Conservation (phyloP, 768 basidiomycete genomes). For the Rhodosporidiobolus odoratus region DNA sequence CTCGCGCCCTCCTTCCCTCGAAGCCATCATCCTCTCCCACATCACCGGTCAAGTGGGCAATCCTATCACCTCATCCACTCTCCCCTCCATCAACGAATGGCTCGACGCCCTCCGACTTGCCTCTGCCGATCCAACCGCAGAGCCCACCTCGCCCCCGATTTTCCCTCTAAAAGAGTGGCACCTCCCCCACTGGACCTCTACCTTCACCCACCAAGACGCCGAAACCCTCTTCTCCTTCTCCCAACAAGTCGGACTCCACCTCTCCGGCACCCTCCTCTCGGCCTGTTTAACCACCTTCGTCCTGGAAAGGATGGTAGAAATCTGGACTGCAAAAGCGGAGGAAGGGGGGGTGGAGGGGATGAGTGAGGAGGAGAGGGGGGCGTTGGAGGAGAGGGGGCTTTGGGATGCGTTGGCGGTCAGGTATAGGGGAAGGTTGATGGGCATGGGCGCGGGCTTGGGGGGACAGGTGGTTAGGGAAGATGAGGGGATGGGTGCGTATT, state of each 20-base stretch:
- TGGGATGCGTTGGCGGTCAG: conserved; percentile 30
- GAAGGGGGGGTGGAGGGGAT: neutral
- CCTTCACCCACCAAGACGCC: conserved; percentile 1
- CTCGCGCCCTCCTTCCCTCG: neutral
- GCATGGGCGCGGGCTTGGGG: neutral
- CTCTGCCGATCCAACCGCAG: neutral
- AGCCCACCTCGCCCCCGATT: neutral
- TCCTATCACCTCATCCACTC: conserved; percentile 11
- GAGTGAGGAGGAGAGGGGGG: conserved; percentile 14
- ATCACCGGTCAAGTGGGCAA: conserved; percentile 19
- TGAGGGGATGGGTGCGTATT: neutral
- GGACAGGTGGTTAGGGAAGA: neutral
- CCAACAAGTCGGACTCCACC: neutral
- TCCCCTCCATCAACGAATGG: conserved; percentile 16
- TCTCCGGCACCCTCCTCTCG: conserved; percentile 3
- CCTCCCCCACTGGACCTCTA: conserved; percentile 5
- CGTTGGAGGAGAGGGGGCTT: neutral
- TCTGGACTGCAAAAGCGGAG: no score
- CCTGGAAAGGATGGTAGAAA: conserved; percentile 15
- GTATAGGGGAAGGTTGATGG: conserved; percentile 15
- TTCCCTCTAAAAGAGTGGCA: conserved; percentile 24
- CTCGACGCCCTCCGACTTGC: neutral
- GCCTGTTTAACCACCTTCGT: conserved; percentile 23
- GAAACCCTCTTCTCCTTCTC: conserved; percentile 28
- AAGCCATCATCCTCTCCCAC: conserved; percentile 10